These are phyloP conservation scores for Penicillium ucsense DNA, from an alignment of 495 filamentous ascomycete genomes.

Conservation along the genomic window DNA sequence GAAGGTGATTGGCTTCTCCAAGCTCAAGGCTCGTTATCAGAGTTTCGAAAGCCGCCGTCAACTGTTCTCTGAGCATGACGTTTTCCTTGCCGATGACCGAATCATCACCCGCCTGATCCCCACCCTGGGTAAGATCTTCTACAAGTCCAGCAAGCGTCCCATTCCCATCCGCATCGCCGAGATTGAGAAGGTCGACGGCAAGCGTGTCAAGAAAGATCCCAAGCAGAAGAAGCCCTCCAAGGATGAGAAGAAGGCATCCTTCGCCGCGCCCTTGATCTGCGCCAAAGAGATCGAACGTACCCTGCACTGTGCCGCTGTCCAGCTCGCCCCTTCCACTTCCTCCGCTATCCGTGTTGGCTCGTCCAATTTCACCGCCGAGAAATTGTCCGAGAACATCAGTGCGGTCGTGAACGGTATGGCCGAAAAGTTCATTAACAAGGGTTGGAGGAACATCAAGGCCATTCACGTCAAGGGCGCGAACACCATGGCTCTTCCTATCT, in stretches of 20 bases:
- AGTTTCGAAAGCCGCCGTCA: slow-evolving; percentile 78
- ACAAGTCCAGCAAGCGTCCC: slow-evolving; percentile 74
- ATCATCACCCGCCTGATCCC: slow-evolving; percentile 68
- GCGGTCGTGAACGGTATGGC: slow-evolving; percentile 58
- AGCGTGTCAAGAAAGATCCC: slow-evolving; percentile 46
- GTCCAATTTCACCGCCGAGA: slow-evolving; percentile 59
- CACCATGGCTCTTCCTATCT: slow-evolving; percentile 81
- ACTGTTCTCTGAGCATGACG: slow-evolving; percentile 71
- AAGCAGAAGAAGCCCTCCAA: slow-evolving; percentile 24
- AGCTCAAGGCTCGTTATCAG: slow-evolving; percentile 78
- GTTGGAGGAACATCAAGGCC: slow-evolving; percentile 73
- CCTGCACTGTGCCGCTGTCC: slow-evolving; percentile 59
- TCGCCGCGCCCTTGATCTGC: slow-evolving; percentile 42
- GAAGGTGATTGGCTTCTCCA: slow-evolving; percentile 69
- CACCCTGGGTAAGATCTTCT: slow-evolving; percentile 79
- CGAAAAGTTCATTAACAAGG: slow-evolving; percentile 67
- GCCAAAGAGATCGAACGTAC: slow-evolving; percentile 65
- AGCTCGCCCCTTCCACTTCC: slow-evolving; percentile 55
- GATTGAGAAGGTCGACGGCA: slow-evolving; percentile 55
- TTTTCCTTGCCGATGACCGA: slow-evolving; percentile 82
- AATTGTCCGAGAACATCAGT: slow-evolving; percentile 70
- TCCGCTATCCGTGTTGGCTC: slow-evolving; percentile 64
- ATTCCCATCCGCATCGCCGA: slow-evolving; percentile 69
- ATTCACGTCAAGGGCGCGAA: slow-evolving; percentile 83
- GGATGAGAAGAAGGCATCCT: slow-evolving; percentile 29